Evolutionary conservation across 306 rosid species (phyloP), one percentile per base, ranked within the genome.

Genomic region (Prunus campanulata): DNA sequence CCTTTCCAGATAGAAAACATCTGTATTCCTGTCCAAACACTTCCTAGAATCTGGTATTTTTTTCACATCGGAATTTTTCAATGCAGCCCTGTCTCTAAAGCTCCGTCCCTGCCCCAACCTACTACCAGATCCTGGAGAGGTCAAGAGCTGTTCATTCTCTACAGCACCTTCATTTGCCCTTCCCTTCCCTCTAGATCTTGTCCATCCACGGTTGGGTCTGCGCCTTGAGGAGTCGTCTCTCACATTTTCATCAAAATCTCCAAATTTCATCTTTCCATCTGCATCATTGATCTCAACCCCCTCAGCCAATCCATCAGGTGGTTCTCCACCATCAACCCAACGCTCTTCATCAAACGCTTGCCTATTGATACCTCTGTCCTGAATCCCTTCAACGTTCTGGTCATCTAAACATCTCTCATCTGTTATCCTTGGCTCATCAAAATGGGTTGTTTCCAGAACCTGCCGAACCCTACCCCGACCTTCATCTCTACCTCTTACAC

Each of bases 181-280:
- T 83, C 88, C 96, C 90, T 91, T 96, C 69, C 96, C 93, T 84
- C 86, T 81, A 68, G 93, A 81, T 86, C 88, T 90, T 72, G 78
- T 78, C 89, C 71, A 85, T 74, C 90, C 93, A 74, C 97, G 99
- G 75, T 82, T 89, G 47, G 77, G 68, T 77, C 89, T 93, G 77
- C 97, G 93, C 85, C 94, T 86, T 66, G 90, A 74, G 44, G 98
- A 79, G 63, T 96, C 97, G 54, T 91, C 98, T 81, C 93, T 85
- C 63, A 80, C 85, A 80, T 51, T 91, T 74, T 96, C 99, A 72
- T 93, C 99, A 68, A 85, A 74, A 56, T 92, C 98, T 55, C 89
- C 87, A 69, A 73, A 57, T 84, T 84, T 92, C 61, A 70, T 75
- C 86, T 83, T 90, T 81, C 90, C 98, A 85, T 92, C 95, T 39